Evolutionary conservation across 2,329 filamentous ascomycete species (phyloP).

Genomic region (Neofusicoccum ribis): DNA sequence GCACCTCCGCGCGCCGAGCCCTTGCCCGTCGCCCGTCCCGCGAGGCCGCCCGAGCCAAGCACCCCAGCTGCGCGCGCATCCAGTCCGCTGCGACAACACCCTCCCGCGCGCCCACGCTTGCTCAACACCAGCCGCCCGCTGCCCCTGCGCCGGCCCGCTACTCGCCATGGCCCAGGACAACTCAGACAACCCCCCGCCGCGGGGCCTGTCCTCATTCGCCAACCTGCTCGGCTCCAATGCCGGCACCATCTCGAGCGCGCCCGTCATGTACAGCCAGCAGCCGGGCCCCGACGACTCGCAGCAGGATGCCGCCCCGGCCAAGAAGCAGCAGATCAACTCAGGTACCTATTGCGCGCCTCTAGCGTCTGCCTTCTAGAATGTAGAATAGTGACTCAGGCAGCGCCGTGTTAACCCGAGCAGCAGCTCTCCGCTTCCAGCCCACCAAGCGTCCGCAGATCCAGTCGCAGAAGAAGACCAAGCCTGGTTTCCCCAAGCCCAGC

Average conservation of each 20-base stretch:
- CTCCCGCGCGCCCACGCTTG: neutral
- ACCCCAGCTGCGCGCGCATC: constrained; percentile 12
- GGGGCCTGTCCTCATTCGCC: constrained; percentile 72
- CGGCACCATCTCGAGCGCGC: constrained; percentile 74
- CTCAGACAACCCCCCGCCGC: constrained; percentile 10
- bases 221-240: constrained; percentile 68
- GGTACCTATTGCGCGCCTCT: constrained; percentile 50
- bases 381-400: constrained; percentile 20
- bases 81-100: neutral
- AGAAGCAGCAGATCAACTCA: constrained; percentile 62
- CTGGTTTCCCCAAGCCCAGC: constrained; percentile 54
- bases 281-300: constrained; percentile 47
- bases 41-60: neutral
- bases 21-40: neutral
- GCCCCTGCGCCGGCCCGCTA: constrained; percentile 1
- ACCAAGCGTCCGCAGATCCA: constrained; percentile 67
- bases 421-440: constrained; percentile 74
- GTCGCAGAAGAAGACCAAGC: constrained; percentile 63
- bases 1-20: constrained; percentile 1
- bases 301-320: constrained; percentile 47
- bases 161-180: constrained; percentile 18
- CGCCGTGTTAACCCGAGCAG: constrained; percentile 19
- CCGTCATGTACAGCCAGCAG: constrained; percentile 67
- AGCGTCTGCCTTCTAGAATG: constrained; percentile 26
- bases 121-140: neutral